Conservation (phyloP, 164 flowering plant genomes). For the Annona cherimola region DNA sequence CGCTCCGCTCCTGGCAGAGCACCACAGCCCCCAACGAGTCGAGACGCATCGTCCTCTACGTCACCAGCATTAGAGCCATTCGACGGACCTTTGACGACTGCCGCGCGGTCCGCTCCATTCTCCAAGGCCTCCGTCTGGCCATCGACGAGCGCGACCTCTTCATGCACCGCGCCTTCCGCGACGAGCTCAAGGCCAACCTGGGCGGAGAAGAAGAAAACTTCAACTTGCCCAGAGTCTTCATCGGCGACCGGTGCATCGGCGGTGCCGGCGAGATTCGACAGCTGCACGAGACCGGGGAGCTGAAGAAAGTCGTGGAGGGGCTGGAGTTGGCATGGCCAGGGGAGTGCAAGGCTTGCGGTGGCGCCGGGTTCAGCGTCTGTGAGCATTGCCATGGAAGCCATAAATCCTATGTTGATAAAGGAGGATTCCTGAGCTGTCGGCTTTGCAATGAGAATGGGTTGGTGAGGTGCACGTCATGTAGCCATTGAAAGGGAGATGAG, state of each 20-base stretch:
- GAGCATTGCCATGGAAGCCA: slow-evolving; percentile 49
- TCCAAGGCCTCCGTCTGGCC: slow-evolving; percentile 46
- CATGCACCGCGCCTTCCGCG: slow-evolving; percentile 44
- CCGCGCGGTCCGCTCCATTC: slow-evolving; percentile 47
- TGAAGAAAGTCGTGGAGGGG: slow-evolving; percentile 40
- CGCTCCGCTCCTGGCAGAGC: slow-evolving; percentile 27
- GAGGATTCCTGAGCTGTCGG: slow-evolving; percentile 40
- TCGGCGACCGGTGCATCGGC: slow-evolving; percentile 52
- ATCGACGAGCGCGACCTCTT: slow-evolving; percentile 77
- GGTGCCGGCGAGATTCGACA: slow-evolving; percentile 58
- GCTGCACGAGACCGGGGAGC: slow-evolving; percentile 56
- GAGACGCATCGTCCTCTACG: slow-evolving; percentile 47
- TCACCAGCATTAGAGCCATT: slow-evolving; percentile 64
- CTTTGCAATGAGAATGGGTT: slow-evolving; percentile 59
- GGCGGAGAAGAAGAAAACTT: slow-evolving; percentile 20
- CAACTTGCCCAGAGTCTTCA: slow-evolving; percentile 49
- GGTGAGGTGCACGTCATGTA: slow-evolving; percentile 45
- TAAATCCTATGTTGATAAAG: slow-evolving; percentile 35
- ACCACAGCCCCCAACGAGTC: slow-evolving; percentile 11
- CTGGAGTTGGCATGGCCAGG: slow-evolving; percentile 24
- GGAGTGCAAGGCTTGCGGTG: slow-evolving; percentile 51
- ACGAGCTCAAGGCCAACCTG: slow-evolving; percentile 40
- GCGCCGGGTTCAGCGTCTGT: slow-evolving; percentile 46
- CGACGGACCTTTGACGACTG: slow-evolving; percentile 74
- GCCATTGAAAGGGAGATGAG: slow-evolving; percentile 3